These are phyloP conservation scores for Ceratocystis huliohia DNA, from an alignment of 2,329 filamentous ascomycete genomes.

Conservation along the genomic window DNA sequence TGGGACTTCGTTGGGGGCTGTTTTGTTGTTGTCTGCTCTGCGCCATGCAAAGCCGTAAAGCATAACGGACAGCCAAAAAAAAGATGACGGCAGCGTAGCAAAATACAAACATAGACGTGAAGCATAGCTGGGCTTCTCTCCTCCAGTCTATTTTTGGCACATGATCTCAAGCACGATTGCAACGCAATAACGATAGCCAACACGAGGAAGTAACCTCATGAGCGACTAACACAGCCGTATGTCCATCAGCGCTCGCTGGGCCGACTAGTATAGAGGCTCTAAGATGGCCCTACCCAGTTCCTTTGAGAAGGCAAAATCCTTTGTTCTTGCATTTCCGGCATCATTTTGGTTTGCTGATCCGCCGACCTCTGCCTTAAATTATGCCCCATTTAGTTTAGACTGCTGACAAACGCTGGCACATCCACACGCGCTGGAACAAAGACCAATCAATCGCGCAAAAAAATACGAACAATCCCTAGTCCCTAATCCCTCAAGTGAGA, in stretches of 20 bases:
- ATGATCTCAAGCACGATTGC: too few species aligned
- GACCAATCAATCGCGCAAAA: background rate
- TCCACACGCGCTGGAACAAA: background rate
- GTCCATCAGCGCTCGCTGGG: too few species aligned
- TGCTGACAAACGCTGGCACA: background rate
- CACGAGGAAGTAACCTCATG: background rate
- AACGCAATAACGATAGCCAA: background rate
- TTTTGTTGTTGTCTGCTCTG: too few species aligned
- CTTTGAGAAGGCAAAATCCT: background rate
- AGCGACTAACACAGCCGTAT: background rate
- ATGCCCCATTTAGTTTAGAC: background rate
- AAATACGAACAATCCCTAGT: background rate
- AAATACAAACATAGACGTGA: too few species aligned
- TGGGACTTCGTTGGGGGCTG: too few species aligned
- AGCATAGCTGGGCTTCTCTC: background rate
- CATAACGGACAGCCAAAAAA: too few species aligned
- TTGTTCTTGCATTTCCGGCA: background rate
- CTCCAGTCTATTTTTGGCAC: background rate
- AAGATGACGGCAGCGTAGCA: too few species aligned
- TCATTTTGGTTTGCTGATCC: too few species aligned
- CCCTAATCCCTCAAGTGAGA: background rate
- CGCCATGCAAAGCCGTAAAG: too few species aligned
- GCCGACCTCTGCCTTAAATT: background rate
- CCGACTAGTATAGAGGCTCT: too few species aligned
- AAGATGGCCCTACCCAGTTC: background rate